phyloP scores from a whole-genome alignment of 2,329 filamentous ascomycete species.

The Talaromyces sp. region DNA sequence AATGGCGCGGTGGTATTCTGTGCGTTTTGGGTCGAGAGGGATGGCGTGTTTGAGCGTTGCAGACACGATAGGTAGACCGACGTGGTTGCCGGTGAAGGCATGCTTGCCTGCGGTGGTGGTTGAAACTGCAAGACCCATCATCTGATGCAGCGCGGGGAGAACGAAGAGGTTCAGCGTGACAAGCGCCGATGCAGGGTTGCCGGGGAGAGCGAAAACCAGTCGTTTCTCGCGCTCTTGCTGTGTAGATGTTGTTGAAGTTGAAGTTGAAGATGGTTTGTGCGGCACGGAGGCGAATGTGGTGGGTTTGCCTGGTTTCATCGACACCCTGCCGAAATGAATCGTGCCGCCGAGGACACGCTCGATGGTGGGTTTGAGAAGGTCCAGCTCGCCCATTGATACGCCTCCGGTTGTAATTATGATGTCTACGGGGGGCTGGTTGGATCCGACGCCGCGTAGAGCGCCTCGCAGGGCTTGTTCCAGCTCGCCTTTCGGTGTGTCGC shows the following conservation, averaged over 20 bases:
- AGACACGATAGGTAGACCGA: conserved; percentile 65
- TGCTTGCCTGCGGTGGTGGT: background rate
- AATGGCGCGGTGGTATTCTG: conserved; percentile 85
- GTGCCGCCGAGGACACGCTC: conserved; percentile 83
- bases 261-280: conserved; percentile 43
- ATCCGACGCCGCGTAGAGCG: conserved; percentile 54
- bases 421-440: conserved; percentile 50
- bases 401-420: conserved; percentile 88
- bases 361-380: conserved; percentile 92
- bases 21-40: conserved; percentile 64
- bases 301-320: conserved; percentile 97
- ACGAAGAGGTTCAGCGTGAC: conserved; percentile 95
- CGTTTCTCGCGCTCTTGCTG: conserved; percentile 57
- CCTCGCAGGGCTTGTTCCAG: conserved; percentile 73
- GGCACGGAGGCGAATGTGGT: conserved; percentile 92
- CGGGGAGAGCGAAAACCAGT: conserved; percentile 82
- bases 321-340: conserved; percentile 92
- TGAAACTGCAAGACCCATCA: conserved; percentile 54
- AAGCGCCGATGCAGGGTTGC: conserved; percentile 87
- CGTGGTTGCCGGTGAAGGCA: conserved; percentile 45
- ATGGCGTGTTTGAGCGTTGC: conserved; percentile 70
- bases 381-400: conserved; percentile 95
- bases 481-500: conserved; percentile 51
- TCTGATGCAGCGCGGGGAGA: conserved; percentile 73
- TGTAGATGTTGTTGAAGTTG: conserved; percentile 32